Evolutionary conservation across 768 basidiomycete genomes (phyloP), one percentile per base, ranked within the genome.

Genomic region (Phlebiopsis flavidoalba): DNA sequence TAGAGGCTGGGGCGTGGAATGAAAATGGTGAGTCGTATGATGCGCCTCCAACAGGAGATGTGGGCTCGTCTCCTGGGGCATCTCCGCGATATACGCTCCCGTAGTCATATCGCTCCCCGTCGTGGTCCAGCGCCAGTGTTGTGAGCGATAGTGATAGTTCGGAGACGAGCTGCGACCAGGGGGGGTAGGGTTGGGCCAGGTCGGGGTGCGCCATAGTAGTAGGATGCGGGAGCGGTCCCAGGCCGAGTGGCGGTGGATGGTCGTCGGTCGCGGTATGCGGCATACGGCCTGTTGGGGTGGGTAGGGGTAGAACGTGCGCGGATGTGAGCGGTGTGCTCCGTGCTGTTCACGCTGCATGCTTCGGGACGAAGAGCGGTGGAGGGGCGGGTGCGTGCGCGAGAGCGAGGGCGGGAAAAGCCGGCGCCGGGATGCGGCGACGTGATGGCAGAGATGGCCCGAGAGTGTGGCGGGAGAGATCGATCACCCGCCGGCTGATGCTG

Each of bases 381-480:
- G 49, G 74, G 76, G 70, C 68, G 71, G 72, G 63, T 72, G 69
- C 62, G 56, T 72, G 77, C 71, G 71, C 58, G 71, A 65, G 65
- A 67, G 70, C 75, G 67, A 76, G 79, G 66, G 60, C 36, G 65
- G 66, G 54, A 63, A n/a, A n/a, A n/a, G n/a, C n/a, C n/a, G n/a
- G 67, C 61, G 84, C 86, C 77, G 72, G n/a, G 85, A 78, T 70
- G 84, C 77, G 86, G 87, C 80, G 87, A 90, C 80, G n/a, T n/a
- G 85, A 89, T 80, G 74, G 84, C 78, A 77, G 85, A 71, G 87
- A 88, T 83, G n/a, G n/a, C n/a, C n/a, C n/a, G n/a, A n/a, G n/a
- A n/a, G n/a, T n/a, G n/a, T 59, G 87, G 86, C 64, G 87, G 86
- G 84, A 88, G 85, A 51, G 83, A 77, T 78, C 77, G 75, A 72